phyloP scores from a whole-genome alignment of 768 basidiomycete genomes.

The Collybiopsis confluens region DNA sequence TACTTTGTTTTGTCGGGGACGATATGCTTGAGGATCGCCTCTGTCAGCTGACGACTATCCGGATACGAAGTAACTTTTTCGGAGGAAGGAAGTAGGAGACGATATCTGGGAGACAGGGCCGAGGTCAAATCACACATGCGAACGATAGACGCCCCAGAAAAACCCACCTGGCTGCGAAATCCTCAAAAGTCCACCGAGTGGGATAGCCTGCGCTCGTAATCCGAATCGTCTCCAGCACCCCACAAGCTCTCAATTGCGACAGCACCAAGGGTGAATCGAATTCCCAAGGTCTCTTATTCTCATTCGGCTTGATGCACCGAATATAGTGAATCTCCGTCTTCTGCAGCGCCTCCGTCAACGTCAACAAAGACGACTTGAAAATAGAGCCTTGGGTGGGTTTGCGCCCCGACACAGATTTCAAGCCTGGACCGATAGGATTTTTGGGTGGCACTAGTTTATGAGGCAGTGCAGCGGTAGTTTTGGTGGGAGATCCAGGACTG shows the following conservation, averaged over 20 bases:
- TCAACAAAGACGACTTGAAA: constrained; percentile 92
- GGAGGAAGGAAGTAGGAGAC: constrained; percentile 83
- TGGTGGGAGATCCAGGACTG: neutral
- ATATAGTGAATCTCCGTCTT: constrained; percentile 99
- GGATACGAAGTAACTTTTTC: constrained; percentile 39
- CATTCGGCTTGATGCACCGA: constrained; percentile 98
- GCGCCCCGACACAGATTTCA: constrained; percentile 90
- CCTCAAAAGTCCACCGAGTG: constrained; percentile 95
- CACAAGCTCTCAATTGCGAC: constrained; percentile 92
- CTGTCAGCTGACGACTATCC: constrained; percentile 73
- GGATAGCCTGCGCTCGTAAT: constrained; percentile 99
- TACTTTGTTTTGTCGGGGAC: constrained; percentile 73
- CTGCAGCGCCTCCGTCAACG: constrained; percentile 94
- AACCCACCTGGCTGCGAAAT: constrained; percentile 91
- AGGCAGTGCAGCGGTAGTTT: too few relatives aligned
- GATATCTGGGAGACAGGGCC: constrained; percentile 84
- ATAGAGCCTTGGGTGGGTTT: constrained; percentile 98
- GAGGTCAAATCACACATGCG: constrained; percentile 12
- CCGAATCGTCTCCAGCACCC: constrained; percentile 97
- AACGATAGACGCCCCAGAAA: constrained; percentile 1
- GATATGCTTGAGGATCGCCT: constrained; percentile 76
- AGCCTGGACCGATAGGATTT: neutral
- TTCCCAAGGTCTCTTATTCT: constrained; percentile 93
- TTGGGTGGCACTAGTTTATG: neutral
- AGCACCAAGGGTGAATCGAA: constrained; percentile 94